Evolutionary conservation across 2,329 filamentous ascomycete genomes (phyloP), one percentile per base, ranked within the genome.

Genomic region (Clonostachys byssicola): DNA sequence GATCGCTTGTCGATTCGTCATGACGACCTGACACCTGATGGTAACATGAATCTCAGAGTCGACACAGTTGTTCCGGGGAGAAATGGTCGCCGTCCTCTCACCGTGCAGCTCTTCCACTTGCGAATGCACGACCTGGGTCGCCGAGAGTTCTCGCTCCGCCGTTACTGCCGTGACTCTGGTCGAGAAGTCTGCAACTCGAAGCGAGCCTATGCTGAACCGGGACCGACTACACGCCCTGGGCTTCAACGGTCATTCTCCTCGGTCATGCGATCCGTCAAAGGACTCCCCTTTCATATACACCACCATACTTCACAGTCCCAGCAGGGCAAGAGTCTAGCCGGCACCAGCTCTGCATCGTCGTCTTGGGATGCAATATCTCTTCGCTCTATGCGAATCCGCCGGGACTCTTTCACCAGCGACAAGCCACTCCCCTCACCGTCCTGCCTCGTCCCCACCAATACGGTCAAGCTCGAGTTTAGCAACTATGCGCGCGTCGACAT

Each of bases 401-500:
- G 41, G 34, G 49, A 49, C 39, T 52, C 50, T 10, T 47, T 42
- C 42, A 48, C 40, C 50, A 56, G 45, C 49, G 52, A 39, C 51
- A 55, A 45, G 59, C 60, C 36, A 49, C 56, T 30, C 62, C 61
- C 47, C 48, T 58, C 64, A 20, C 70, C 63, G 46, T 65, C 68
- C 39, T 57, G 57, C 40, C 58, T 67, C 46, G 60, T 74, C 41
- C 81, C 88, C 16, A 88, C 85, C 49, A 90, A 95, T 64, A 86
- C 80, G 35, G 88, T 92, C 63, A 89, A 91, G 67, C 79, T 99
- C 34, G 92, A 97, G 63, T 99, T 96, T 64, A 95, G 90, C 54
- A 99, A 97, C 71, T 99, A 99, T 63, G 92, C 92, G 3, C 90
- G 94, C 57, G 83, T 97, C 39, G 88, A 96, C 54, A 71, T 99